These are phyloP conservation scores for Vigna hirtella DNA, from an alignment of 306 rosid species.

Conservation along the genomic window DNA sequence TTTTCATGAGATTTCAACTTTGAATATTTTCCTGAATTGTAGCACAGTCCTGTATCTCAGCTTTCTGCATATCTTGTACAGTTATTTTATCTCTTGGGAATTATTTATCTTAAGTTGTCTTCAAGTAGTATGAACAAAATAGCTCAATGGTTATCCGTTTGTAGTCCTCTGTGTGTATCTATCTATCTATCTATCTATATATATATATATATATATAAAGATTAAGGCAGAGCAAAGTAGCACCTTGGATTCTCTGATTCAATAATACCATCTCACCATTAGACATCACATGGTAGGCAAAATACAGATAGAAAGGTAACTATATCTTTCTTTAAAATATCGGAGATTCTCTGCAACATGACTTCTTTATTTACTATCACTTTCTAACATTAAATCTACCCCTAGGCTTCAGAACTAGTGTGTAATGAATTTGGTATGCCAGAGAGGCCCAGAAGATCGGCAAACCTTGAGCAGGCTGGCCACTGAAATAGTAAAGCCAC, in stretches of 20 bases:
- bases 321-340: conserved; percentile 11
- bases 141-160: neutral
- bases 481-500: neutral
- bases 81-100: neutral
- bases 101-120: neutral
- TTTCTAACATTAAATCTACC: conserved; percentile 13
- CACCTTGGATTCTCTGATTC: conserved; percentile 40
- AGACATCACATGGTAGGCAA: neutral
- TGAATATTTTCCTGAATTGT: conserved; percentile 5
- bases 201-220: too few species aligned
- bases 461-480: neutral
- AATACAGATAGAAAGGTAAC: conserved; percentile 20
- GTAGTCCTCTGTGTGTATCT: neutral
- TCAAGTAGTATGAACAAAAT: neutral
- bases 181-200: too few species aligned
- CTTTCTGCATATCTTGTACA: neutral
- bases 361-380: neutral
- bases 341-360: conserved; percentile 1
- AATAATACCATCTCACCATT: conserved; percentile 20
- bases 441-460: neutral
- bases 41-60: neutral
- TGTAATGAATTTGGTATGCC: neutral
- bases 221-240: conserved; percentile 31
- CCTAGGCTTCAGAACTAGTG: neutral
- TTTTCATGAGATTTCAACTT: conserved; percentile 23